Evolutionary conservation across 2,329 filamentous ascomycete species (phyloP), one percentile per base, ranked within the genome.

Genomic region (Colletotrichum sp.): DNA sequence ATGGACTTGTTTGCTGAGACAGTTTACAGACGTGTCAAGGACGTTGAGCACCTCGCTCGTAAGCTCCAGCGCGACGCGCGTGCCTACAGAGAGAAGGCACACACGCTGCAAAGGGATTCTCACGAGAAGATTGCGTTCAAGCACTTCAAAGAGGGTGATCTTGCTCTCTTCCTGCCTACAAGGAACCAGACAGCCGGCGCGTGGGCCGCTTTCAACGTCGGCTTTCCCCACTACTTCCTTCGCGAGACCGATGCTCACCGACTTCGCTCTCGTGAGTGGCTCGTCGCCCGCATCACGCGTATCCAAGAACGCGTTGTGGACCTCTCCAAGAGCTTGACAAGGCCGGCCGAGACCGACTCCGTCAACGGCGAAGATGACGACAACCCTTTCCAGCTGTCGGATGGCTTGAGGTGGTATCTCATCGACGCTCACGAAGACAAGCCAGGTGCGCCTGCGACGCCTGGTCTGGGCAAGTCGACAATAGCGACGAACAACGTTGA

Each of bases 131-230:
- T 99, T 82, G 96, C 97, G 3, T 98, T 97, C 83, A 94, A 94
- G 76, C 93, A 96, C 67, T 99, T 99, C 88, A 99, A 98, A 82
- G 96, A 98, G 84, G 96, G 97, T 9, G 97, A 99, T 82, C 89
- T 99, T 16, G 97, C 96, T 15, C 85, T 99, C 3, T 99, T 99
- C 87, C 87, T 99, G 55, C 97, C 97, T 0, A 99, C 97, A 0
- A 91, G 96, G 43, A 99, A 98, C 82, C 96, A 99, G 85, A 95
- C 94, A 48, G 97, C 96, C 6, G 94, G 96, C 18, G 96, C 97
- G 1, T 99, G 97, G 97, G 97, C 97, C 7, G 97, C 97, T 1
- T 99, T 99, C 90, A 99, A 99, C 81, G 95, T 99, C 36, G 96
- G 96, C 2, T 98, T 96, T 76, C 97, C 97, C 10, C 97, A 99